Conservation (phyloP, 148 eudicot genomes). For the Selenicereus undatus region DNA sequence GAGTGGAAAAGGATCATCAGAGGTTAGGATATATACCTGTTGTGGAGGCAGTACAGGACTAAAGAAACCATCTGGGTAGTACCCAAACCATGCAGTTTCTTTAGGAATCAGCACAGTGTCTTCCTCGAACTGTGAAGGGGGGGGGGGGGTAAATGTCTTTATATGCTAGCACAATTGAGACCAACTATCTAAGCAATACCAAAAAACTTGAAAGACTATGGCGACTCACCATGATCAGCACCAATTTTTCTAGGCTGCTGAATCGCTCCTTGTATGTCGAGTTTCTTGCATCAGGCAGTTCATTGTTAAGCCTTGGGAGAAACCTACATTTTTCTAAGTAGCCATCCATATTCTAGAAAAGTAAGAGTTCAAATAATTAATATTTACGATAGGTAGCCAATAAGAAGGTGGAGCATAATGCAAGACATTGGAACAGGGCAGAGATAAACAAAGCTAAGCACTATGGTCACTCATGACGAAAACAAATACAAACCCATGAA, state of each 20-base stretch:
- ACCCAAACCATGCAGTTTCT: constrained; percentile 97
- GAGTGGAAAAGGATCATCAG: not conserved
- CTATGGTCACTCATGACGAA: not conserved
- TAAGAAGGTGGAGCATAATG: not conserved
- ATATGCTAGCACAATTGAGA: not conserved
- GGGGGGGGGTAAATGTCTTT: constrained; percentile 10
- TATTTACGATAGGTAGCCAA: not conserved
- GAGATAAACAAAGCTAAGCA: not conserved
- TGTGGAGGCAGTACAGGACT: constrained; percentile 68
- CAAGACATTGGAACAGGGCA: not conserved
- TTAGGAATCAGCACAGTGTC: constrained; percentile 86
- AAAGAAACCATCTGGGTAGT: constrained; percentile 87
- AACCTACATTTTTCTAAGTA: constrained; percentile 78
- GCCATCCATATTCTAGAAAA: constrained; percentile 55
- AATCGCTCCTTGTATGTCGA: constrained; percentile 82
- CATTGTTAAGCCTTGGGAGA: constrained; percentile 95
- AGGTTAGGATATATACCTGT: constrained; percentile 40
- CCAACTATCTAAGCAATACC: not conserved
- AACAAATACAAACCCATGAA: not conserved
- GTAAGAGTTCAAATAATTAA: constrained; percentile 7
- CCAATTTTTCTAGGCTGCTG: constrained; percentile 69
- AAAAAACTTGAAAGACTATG: not conserved
- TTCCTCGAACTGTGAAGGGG: constrained; percentile 61
- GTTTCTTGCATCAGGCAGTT: constrained; percentile 68
- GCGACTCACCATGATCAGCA: constrained; percentile 75